These are phyloP conservation scores for Cladophialophora chaetospira DNA, from an alignment of 2,329 filamentous ascomycete genomes.

Conservation along the genomic window DNA sequence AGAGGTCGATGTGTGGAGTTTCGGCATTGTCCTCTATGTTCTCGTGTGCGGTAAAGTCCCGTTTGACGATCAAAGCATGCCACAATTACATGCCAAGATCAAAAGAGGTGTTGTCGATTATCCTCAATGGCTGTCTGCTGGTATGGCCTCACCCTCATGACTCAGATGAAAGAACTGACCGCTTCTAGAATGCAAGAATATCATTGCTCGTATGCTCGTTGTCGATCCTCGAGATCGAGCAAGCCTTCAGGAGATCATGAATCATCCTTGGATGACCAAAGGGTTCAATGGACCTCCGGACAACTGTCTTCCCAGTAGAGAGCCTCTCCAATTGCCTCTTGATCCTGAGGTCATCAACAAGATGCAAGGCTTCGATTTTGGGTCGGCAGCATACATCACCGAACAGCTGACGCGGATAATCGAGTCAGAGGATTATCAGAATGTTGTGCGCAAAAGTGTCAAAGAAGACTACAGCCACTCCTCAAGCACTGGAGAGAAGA, in stretches of 20 bases:
- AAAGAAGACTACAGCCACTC: conserved; percentile 63
- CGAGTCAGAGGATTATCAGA: conserved; percentile 91
- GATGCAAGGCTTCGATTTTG: conserved; percentile 99
- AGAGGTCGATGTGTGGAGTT: conserved; percentile 98
- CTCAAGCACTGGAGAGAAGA: conserved; percentile 71
- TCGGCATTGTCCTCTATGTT: conserved; percentile 96
- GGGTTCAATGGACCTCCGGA: conserved; percentile 84
- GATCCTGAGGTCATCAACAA: conserved; percentile 81
- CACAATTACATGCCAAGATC: conserved; percentile 95
- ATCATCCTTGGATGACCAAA: conserved; percentile 93
- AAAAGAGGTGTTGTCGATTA: conserved; percentile 97
- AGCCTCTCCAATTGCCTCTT: conserved; percentile 81
- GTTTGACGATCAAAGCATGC: conserved; percentile 99
- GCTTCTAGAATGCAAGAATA: conserved; percentile 78
- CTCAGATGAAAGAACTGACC: conserved; percentile 40
- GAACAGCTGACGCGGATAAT: conserved; percentile 81
- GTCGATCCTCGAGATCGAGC: conserved; percentile 88
- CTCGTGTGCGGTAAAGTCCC: conserved; percentile 96
- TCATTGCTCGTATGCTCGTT: conserved; percentile 93
- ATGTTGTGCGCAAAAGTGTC: conserved; percentile 72
- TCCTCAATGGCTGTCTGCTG: conserved; percentile 85
- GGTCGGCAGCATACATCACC: conserved; percentile 78
- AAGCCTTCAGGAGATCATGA: conserved; percentile 87
- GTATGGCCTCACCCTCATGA: conserved; percentile 55
- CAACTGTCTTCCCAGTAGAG: conserved; percentile 80